Percentiles rank a stretch among this genome's conserved stretches.
Conservation (phyloP, 805 yeast genomes). For the Wickerhamomyces strasburgensis region DNA sequence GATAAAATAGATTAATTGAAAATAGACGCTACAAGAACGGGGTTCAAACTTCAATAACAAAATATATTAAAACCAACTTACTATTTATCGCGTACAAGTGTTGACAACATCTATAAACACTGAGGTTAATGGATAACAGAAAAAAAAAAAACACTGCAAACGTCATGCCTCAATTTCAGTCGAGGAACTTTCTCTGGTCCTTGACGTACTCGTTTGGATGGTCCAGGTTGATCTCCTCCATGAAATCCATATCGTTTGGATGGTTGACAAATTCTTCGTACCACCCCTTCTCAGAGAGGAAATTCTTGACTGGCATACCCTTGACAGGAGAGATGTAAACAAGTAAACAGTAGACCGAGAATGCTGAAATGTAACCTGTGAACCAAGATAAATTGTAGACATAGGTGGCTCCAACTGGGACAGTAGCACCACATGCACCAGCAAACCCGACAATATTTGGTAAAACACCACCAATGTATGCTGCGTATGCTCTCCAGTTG, state of each 20-base stretch:
- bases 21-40: no score
- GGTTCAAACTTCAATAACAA: no score
- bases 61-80: no score
- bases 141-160: no score
- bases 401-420: constrained; percentile 70
- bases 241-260: constrained; percentile 7
- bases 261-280: constrained; percentile 20
- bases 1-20: no score
- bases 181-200: no score
- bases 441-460: constrained; percentile 88
- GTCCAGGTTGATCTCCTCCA: constrained; percentile 2
- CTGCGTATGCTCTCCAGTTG: constrained; percentile 79
- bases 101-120: no score
- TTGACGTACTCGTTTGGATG: constrained; percentile 12
- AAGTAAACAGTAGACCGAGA: constrained; percentile 47
- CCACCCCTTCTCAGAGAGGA: constrained; percentile 47
- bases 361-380: constrained; percentile 62
- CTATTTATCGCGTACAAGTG: no score
- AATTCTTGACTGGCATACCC: constrained; percentile 35
- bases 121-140: no score
- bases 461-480: constrained; percentile 71
- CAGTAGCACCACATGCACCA: constrained; percentile 70
- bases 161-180: no score
- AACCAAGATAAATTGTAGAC: constrained; percentile 71
- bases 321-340: constrained; percentile 46